These are phyloP conservation scores for Prunus kanzakura DNA, from an alignment of 306 rosid genomes.

Conservation along the genomic window DNA sequence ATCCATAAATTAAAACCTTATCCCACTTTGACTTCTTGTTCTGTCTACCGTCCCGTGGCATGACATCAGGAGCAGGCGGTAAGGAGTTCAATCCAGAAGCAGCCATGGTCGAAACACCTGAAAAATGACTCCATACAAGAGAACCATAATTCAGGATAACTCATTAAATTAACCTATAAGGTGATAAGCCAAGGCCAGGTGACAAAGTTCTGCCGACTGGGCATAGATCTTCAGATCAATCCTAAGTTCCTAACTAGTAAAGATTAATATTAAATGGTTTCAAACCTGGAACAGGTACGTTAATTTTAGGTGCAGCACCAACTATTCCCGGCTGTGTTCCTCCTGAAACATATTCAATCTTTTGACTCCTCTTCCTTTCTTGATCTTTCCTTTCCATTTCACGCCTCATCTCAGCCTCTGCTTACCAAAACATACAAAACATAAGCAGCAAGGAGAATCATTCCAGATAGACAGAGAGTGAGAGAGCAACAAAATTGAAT, in stretches of 20 bases:
- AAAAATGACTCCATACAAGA: conserved; percentile 22
- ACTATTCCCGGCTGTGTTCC: conserved; percentile 58
- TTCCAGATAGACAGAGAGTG: neutral
- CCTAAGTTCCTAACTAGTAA: neutral
- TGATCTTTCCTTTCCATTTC: conserved; percentile 78
- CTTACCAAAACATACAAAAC: conserved; percentile 12
- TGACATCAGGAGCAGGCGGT: conserved; percentile 44
- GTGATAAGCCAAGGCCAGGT: neutral
- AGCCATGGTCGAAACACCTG: conserved; percentile 43
- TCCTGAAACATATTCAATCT: conserved; percentile 62
- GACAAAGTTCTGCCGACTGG: neutral
- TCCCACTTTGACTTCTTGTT: conserved; percentile 59
- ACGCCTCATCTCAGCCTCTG: conserved; percentile 88
- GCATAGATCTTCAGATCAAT: neutral
- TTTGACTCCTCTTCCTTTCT: conserved; percentile 60
- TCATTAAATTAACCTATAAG: neutral
- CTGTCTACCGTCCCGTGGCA: conserved; percentile 58
- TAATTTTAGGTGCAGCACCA: conserved; percentile 27
- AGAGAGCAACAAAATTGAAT: neutral
- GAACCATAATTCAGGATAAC: neutral
- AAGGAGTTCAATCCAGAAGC: conserved; percentile 47
- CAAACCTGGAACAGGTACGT: conserved; percentile 34
- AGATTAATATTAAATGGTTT: neutral
- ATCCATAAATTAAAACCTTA: conserved; percentile 31
- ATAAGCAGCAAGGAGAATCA: conserved; percentile 17